Percentiles rank a stretch among this genome's conserved stretches.
phyloP scores from a whole-genome alignment of 176 grass and related monocot genomes.

The Carex pumila region DNA sequence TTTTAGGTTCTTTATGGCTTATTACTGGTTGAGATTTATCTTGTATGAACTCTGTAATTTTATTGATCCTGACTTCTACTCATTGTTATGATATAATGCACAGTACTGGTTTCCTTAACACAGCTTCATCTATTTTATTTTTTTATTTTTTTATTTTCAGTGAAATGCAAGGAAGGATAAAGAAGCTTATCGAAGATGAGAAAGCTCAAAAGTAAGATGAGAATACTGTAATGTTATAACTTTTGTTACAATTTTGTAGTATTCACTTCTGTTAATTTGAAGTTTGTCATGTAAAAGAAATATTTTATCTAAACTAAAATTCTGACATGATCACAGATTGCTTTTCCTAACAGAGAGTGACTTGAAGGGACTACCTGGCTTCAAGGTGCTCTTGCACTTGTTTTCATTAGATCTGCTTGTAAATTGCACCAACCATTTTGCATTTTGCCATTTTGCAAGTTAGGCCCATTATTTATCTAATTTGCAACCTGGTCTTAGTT shows the following conservation, averaged over 20 bases:
- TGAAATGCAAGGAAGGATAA: slow-evolving; percentile 66
- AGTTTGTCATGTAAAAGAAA: neutral
- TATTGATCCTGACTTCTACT: neutral
- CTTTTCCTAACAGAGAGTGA: slow-evolving; percentile 83
- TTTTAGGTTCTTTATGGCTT: neutral
- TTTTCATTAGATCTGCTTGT: slow-evolving; percentile 8
- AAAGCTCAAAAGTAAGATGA: slow-evolving; percentile 59
- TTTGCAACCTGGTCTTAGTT: neutral
- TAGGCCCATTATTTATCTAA: neutral
- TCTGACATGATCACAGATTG: slow-evolving; percentile 38
- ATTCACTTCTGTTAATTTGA: neutral
- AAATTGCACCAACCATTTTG: neutral
- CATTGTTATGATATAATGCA: neutral
- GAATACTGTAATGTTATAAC: neutral
- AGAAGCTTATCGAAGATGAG: slow-evolving; percentile 70
- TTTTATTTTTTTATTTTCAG: slow-evolving; percentile 40
- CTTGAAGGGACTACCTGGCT: slow-evolving; percentile 76
- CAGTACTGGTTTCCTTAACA: neutral
- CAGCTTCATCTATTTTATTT: neutral
- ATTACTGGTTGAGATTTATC: neutral
- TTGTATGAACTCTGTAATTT: neutral
- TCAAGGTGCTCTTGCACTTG: slow-evolving; percentile 46
- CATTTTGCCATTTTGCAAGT: neutral
- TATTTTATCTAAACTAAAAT: neutral
- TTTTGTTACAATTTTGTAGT: neutral